phyloP scores from a whole-genome alignment of 257 asterid genomes.

The Datura wrightii region DNA sequence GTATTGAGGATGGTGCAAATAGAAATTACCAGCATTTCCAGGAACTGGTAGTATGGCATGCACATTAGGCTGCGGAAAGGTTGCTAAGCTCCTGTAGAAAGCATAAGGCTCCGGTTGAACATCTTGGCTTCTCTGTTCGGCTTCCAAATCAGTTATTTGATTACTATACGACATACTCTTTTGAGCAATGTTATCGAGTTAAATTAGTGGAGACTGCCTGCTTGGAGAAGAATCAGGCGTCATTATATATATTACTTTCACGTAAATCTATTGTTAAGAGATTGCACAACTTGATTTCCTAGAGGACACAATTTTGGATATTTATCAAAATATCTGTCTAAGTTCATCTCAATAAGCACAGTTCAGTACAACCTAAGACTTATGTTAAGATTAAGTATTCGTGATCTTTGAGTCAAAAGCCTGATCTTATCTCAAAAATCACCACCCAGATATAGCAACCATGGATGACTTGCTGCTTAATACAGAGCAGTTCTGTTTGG shows the following conservation, averaged over 20 bases:
- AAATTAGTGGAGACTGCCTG: constrained; percentile 48
- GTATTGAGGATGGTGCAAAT: constrained; percentile 61
- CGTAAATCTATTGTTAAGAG: neutral
- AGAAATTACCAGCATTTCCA: constrained; percentile 48
- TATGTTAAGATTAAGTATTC: neutral
- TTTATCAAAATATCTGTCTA: neutral
- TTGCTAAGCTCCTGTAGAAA: constrained; percentile 58
- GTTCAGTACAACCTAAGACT: neutral
- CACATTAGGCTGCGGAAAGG: constrained; percentile 58
- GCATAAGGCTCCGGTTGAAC: constrained; percentile 64
- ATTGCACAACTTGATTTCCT: constrained; percentile 2
- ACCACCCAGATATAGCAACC: neutral
- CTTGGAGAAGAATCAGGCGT: constrained; percentile 32
- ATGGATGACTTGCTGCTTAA: constrained; percentile 18
- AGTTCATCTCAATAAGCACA: neutral
- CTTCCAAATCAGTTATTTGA: constrained; percentile 62
- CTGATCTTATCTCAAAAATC: constrained; percentile 1
- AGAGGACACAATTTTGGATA: constrained; percentile 17
- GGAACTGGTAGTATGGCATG: constrained; percentile 53
- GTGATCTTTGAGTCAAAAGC: constrained; percentile 4
- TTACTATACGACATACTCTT: constrained; percentile 59
- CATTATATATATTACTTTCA: constrained; percentile 12
- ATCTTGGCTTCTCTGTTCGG: constrained; percentile 66
- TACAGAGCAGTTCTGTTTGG: constrained; percentile 1
- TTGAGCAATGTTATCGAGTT: constrained; percentile 65